phyloP scores from a whole-genome alignment of 1,284 basidiomycete genomes.

The Puccinia hordei region DNA sequence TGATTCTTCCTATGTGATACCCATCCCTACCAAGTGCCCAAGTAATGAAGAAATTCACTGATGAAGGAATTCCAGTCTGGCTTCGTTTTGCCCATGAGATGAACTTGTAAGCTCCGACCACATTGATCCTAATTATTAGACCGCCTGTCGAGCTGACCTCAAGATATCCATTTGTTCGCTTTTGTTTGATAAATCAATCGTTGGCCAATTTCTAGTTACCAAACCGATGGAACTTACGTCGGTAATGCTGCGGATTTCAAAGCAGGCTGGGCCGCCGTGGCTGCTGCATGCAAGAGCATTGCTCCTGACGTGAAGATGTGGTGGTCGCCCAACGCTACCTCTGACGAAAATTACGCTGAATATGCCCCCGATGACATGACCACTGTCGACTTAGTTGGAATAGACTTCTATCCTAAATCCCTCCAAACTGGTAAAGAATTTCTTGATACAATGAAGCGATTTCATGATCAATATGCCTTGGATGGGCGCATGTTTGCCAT shows the following conservation, averaged over 20 bases:
- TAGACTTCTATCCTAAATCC: conserved; percentile 58
- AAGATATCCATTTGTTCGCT: neutral
- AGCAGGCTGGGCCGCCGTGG: conserved; percentile 59
- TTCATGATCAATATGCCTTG: conserved; percentile 59
- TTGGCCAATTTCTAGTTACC: conserved; percentile 30
- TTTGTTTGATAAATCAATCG: neutral
- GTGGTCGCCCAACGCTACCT: conserved; percentile 56
- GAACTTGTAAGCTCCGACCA: conserved; percentile 53
- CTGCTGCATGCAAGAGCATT: conserved; percentile 55
- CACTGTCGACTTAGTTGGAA: conserved; percentile 58
- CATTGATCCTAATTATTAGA: neutral
- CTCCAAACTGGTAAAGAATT: conserved; percentile 53
- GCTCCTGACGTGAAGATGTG: conserved; percentile 59
- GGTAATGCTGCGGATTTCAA: conserved; percentile 58
- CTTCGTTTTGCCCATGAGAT: conserved; percentile 60
- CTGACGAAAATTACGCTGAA: conserved; percentile 54
- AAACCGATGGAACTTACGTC: conserved; percentile 55
- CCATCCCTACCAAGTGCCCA: conserved; percentile 47
- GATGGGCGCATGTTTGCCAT: conserved; percentile 58
- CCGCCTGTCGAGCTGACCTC: conserved; percentile 42
- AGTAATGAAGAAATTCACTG: conserved; percentile 60
- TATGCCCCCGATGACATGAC: conserved; percentile 57
- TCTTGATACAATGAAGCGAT: conserved; percentile 57
- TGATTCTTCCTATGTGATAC: neutral
- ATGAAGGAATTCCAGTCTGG: conserved; percentile 59